Percentiles rank a stretch among this genome's conserved stretches.
Evolutionary conservation across 225 moss, liverwort and hornwort species (phyloP).

Genomic region (Polytrichum commune): DNA sequence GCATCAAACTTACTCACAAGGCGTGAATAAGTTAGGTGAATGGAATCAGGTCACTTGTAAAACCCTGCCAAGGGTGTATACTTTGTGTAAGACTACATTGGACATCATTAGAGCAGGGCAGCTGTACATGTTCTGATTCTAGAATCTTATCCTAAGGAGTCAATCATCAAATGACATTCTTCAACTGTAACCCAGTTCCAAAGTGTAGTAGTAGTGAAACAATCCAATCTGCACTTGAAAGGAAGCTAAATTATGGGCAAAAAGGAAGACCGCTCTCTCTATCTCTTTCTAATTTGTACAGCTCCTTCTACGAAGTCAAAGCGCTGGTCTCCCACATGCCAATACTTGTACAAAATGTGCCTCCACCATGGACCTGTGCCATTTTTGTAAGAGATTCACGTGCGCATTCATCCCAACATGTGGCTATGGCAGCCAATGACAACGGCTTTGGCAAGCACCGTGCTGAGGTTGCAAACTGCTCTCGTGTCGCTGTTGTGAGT

Average conservation of each 20-base stretch:
- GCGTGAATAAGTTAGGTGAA: background rate
- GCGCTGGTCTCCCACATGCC: slow-evolving; percentile 38
- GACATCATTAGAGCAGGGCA: background rate
- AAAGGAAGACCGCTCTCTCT: background rate
- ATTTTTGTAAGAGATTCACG: slow-evolving; percentile 41
- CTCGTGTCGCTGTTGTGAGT: slow-evolving; percentile 2
- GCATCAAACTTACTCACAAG: background rate
- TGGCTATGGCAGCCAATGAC: slow-evolving; percentile 34
- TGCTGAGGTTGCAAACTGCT: slow-evolving; percentile 2
- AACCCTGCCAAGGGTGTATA: background rate
- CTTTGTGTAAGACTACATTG: background rate
- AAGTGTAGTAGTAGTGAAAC: background rate
- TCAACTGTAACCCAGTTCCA: background rate
- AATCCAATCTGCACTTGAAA: background rate
- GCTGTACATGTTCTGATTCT: background rate
- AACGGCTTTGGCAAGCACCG: slow-evolving; percentile 32
- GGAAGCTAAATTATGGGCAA: background rate
- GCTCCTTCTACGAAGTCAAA: no score
- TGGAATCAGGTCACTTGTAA: background rate
- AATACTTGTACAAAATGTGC: slow-evolving; percentile 42
- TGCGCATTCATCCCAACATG: slow-evolving; percentile 49
- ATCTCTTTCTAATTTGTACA: background rate
- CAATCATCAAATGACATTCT: background rate
- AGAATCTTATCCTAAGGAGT: background rate
- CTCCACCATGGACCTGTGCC: slow-evolving; percentile 41